Evolutionary conservation across 345 rosid species (phyloP), one percentile per base, ranked within the genome.

Genomic region (Lagerstroemia speciosa): DNA sequence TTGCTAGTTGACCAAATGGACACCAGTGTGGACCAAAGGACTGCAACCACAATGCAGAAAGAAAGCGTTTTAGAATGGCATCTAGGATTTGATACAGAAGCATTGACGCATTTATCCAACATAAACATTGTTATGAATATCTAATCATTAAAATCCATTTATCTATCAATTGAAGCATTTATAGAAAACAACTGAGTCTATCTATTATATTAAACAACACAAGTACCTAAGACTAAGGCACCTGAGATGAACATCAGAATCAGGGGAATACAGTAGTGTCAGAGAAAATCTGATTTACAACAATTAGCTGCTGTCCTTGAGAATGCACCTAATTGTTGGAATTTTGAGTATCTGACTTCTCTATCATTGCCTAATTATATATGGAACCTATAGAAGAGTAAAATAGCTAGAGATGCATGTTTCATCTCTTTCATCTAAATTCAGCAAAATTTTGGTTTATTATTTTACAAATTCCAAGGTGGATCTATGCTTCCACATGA

Each of bases 1-100:
- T 87, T 1, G 98, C 79, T 76, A 91, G 72, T 74, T 87, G 86
- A 67, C 91, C 92, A 80, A 84, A 92, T 34, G 98, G 98, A 73
- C 98, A 92, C 95, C 96, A 92, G 72, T 92, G 98, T 74, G 88
- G 85, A 74, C 98, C 98, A 74, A 88, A 83, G 30, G 98, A 85
- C 98, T 92, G 84, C 84, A 86, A 82, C 43, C 24, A 27, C 10
- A 48, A 61, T 36, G 12, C 31, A 38, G 7, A 65, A 26, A 38
- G 32, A 38, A 8, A 65, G 2, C 2, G 9, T n/a, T 65, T 38
- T 40, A 4, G n/a, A 17, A 37, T 11, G 31, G 67, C 32, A 38
- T 58, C 0, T 26, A 5, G 12, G 15, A 58, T 27, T n/a, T 7
- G 24, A 53, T n/a, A 53, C 15, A 24, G 60, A 53, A 53, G 60